These are phyloP conservation scores for Henningerozyma blattae DNA, from an alignment of 805 yeast species.

Conservation along the genomic window DNA sequence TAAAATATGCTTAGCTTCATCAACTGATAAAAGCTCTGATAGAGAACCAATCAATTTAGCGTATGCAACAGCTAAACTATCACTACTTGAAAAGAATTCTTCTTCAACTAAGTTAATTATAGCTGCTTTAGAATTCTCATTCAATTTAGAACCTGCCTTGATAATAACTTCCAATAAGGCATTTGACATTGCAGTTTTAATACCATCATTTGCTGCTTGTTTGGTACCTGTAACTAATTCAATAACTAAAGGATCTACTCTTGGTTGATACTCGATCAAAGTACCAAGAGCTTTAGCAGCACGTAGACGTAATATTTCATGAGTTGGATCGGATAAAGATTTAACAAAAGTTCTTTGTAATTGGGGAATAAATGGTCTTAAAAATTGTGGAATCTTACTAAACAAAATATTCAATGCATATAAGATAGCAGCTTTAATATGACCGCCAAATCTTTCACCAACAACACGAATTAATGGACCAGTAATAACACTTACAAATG, in stretches of 20 bases:
- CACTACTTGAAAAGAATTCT: constrained; percentile 44
- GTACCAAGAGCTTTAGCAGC: constrained; percentile 89
- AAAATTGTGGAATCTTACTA: constrained; percentile 73
- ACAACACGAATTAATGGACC: constrained; percentile 97
- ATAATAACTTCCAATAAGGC: constrained; percentile 75
- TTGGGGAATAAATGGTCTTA: constrained; percentile 95
- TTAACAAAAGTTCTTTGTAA: constrained; percentile 93
- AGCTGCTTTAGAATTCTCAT: constrained; percentile 55
- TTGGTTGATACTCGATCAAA: constrained; percentile 77
- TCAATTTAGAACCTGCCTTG: constrained; percentile 68
- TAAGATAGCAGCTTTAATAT: constrained; percentile 89
- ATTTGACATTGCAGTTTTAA: constrained; percentile 73
- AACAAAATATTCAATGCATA: constrained; percentile 71
- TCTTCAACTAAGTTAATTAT: constrained; percentile 66
- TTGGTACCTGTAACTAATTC: constrained; percentile 73
- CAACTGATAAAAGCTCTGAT: constrained; percentile 49
- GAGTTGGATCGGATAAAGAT: constrained; percentile 67
- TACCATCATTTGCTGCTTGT: constrained; percentile 51
- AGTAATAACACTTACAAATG: constrained; percentile 84
- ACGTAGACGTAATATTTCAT: constrained; percentile 61
- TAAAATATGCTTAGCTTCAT: constrained; percentile 52
- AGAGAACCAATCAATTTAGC: constrained; percentile 72
- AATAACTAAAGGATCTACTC: constrained; percentile 84
- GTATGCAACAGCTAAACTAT: constrained; percentile 57
- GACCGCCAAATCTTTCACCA: constrained; percentile 88